Base-by-base conservation (phyloP, 139 green algal genomes). In the Chlorella ohadii region DNA sequence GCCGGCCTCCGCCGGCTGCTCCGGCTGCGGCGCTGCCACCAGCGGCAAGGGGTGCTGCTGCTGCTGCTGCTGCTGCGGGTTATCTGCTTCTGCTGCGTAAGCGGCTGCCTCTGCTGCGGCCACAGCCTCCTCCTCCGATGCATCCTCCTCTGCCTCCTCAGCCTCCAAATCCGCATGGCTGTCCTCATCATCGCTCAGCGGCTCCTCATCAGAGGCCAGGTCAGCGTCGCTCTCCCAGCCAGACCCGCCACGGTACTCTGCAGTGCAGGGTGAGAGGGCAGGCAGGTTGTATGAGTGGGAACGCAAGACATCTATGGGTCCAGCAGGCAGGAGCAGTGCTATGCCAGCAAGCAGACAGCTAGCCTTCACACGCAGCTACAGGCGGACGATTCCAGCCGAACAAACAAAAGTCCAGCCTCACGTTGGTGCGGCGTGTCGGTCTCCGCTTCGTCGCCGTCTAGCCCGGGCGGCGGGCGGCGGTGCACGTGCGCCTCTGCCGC, bases 191-290 rank as follows among this genome's bases (percentile, higher is more conserved):
- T 25, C 25, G 36, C 76, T 82, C 27, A 72, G 56, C 38, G 36
- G 31, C 76, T 72, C 36, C 56, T 71, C 57, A 31, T 67, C 57
- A 31, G 76, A 82, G 2, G 57, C 76, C 36, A 82, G 59, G 76
- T 82, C 76, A 17, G 76, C 76, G 31, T 82, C 76, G 57, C 59
- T 72, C 76, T 82, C 76, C 76, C 76, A 82, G 36, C 76, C 76
- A 39, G 36, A 72, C 59, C 59, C 59, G 57, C 38, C 38, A 36
- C 59, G 57, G 15, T 72, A 82, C 59, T 72, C 76, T 82, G 76
- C 59, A 82, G 55, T 20, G 25, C 20, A 23, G 34, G 3, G 27
- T 51, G 44, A 6, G 7, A 51, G 44, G 44, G 7, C 7, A 51
- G 44, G 44, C 44, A 51, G 44, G 44, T 51, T 51, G 44, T 51